Conservation (phyloP, 352 stramenopile genomes). For the Globisporangium barbulae region DNA sequence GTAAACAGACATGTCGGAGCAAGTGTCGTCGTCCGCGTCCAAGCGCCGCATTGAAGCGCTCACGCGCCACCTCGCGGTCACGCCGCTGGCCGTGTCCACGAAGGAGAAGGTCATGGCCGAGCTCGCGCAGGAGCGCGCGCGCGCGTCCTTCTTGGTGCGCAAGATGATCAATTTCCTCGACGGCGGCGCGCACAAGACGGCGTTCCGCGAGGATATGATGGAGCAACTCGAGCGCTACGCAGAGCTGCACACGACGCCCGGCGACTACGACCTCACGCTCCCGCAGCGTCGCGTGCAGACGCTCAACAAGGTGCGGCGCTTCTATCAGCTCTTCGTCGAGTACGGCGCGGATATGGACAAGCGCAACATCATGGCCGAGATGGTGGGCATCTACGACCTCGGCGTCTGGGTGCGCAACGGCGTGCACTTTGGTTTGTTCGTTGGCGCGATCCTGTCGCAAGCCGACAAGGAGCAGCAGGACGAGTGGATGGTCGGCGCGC, state of each 20-base stretch:
- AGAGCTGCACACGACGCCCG: conserved; percentile 37
- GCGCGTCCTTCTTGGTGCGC: conserved; percentile 46
- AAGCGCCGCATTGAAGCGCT: conserved; percentile 46
- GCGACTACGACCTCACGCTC: conserved; percentile 52
- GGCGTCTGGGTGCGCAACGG: conserved; percentile 67
- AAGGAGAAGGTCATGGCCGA: conserved; percentile 34
- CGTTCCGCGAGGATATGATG: conserved; percentile 53
- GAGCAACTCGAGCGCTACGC: conserved; percentile 36
- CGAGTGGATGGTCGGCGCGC: conserved; percentile 67
- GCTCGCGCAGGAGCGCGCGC: conserved; percentile 43
- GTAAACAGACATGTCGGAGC: conserved; percentile 22
- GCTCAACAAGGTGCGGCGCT: conserved; percentile 45
- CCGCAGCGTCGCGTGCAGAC: conserved; percentile 45
- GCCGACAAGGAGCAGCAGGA: conserved; percentile 78
- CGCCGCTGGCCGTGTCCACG: conserved; percentile 38
- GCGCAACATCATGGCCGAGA: conserved; percentile 60
- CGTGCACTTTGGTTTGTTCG: conserved; percentile 84
- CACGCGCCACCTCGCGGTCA: conserved; percentile 38
- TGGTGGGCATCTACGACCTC: conserved; percentile 67
- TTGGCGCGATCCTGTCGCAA: conserved; percentile 70
- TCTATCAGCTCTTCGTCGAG: conserved; percentile 64
- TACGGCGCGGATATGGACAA: conserved; percentile 45
- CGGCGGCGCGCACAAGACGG: conserved; percentile 38
- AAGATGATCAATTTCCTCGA: conserved; percentile 62
- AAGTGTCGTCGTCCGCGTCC: conserved; percentile 19